Conservation (phyloP, 345 rosid species). For the Pelargonium nanum region DNA sequence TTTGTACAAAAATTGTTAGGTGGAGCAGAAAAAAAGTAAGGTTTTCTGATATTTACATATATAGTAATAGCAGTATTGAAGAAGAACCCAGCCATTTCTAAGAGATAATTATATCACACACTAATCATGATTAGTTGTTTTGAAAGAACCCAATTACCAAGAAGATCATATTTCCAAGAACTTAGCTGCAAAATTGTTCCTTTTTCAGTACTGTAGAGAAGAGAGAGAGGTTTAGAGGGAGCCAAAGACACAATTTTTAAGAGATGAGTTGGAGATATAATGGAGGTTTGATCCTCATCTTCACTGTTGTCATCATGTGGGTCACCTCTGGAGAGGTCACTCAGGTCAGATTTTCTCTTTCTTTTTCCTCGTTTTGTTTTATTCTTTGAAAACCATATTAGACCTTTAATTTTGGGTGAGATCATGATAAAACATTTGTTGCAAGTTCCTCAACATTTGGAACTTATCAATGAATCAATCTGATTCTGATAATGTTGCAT, state of each 20-base stretch:
- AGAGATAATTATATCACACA: not conserved
- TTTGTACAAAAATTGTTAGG: not conserved
- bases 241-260: not conserved
- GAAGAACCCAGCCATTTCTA: not conserved
- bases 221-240: not conserved
- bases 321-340: constrained; percentile 44
- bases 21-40: not conserved
- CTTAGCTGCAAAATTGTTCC: not conserved
- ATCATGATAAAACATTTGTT: too few relatives aligned
- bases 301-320: constrained; percentile 31
- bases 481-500: too few relatives aligned
- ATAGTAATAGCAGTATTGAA: not conserved
- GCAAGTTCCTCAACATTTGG: too few relatives aligned
- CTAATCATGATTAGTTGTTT: not conserved
- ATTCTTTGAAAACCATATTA: too few relatives aligned
- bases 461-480: too few relatives aligned
- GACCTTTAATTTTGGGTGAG: too few relatives aligned
- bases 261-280: constrained; percentile 36
- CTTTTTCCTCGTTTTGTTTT: not conserved
- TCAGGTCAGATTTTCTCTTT: constrained; percentile 20
- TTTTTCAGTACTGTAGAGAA: not conserved
- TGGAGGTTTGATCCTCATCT: constrained; percentile 30
- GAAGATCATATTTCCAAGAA: too few relatives aligned
- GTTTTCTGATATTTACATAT: too few relatives aligned
- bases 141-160: not conserved